These are phyloP conservation scores for Tritrichomonas musculus DNA, from an alignment of 208 protist species.

Conservation along the genomic window DNA sequence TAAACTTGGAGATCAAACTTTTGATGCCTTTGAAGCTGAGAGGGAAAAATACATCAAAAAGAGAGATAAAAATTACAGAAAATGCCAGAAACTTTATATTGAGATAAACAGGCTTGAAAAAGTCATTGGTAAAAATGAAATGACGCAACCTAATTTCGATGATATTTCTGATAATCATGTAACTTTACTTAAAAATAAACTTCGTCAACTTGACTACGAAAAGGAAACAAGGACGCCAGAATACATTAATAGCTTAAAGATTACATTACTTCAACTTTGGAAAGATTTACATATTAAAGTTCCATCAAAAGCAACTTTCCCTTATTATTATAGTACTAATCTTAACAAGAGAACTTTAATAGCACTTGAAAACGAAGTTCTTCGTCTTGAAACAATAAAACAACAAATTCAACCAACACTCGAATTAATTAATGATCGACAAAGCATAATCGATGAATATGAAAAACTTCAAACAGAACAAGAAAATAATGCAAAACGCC, in stretches of 20 bases:
- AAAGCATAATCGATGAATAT: neutral
- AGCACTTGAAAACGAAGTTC: neutral
- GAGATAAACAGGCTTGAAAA: neutral
- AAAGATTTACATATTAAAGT: neutral
- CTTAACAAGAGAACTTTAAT: neutral
- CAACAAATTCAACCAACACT: neutral
- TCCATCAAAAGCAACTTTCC: neutral
- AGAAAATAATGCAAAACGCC: neutral
- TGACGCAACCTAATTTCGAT: no score
- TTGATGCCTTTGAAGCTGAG: neutral
- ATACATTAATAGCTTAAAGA: neutral
- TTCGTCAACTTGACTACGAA: neutral
- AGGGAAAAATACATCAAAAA: neutral
- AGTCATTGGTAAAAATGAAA: neutral
- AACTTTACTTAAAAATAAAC: neutral
- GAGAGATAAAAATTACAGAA: neutral
- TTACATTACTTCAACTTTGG: neutral
- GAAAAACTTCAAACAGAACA: neutral
- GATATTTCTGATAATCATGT: neutral
- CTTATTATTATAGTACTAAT: neutral
- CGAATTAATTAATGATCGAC: neutral
- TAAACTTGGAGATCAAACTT: neutral
- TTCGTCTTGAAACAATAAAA: neutral
- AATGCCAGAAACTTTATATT: neutral
- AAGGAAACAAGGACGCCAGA: neutral